Conservation (phyloP, 2,329 filamentous ascomycete genomes). For the Colletotrichum sp. region DNA sequence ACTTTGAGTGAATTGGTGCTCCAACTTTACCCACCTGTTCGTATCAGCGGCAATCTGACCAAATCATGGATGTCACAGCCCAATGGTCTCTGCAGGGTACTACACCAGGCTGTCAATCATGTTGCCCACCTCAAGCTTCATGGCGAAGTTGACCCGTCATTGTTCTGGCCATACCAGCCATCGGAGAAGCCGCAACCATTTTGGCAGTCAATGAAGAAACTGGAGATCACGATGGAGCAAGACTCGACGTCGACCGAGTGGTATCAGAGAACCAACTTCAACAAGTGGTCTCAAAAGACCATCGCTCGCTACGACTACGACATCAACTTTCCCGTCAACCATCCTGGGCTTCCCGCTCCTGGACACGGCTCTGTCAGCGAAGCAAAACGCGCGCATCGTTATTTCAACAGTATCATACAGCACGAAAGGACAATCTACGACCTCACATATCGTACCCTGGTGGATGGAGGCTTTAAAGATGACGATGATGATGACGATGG, state of each 20-base stretch:
- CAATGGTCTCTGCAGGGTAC: not conserved
- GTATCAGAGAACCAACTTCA: not conserved
- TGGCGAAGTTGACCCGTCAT: not conserved
- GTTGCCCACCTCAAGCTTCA: not conserved
- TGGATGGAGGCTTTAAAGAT: not conserved
- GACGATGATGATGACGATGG: not conserved
- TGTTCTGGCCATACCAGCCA: not conserved
- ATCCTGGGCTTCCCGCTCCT: not conserved
- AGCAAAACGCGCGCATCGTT: not conserved
- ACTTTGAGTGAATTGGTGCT: not conserved
- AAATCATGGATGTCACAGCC: not conserved
- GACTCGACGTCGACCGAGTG: not conserved
- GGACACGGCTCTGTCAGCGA: not conserved
- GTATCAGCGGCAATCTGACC: not conserved
- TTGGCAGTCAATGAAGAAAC: not conserved
- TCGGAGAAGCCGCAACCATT: not conserved
- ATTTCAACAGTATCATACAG: fast-evolving
- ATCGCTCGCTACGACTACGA: not conserved
- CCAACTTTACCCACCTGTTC: not conserved
- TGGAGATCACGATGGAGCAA: not conserved
- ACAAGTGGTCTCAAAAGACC: not conserved
- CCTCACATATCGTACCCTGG: not conserved
- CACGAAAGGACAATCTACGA: not conserved
- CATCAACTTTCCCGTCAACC: not conserved
- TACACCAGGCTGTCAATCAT: not conserved